Conservation (phyloP, 2,329 filamentous ascomycete species). For the Camptophora hylomeconis region DNA sequence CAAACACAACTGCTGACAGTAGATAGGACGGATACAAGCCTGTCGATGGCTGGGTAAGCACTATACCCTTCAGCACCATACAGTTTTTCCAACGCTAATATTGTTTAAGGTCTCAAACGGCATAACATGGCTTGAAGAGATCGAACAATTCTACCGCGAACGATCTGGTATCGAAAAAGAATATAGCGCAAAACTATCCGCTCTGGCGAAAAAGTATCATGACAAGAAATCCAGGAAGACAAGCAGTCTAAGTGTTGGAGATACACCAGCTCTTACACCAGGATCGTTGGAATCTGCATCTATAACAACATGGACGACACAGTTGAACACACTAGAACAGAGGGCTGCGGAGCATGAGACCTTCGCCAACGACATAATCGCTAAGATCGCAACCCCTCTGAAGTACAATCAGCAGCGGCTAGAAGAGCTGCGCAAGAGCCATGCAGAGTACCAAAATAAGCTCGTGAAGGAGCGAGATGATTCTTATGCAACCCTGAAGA, state of each 20-base stretch:
- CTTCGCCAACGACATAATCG: conserved; percentile 64
- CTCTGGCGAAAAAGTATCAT: conserved; percentile 87
- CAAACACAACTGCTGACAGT: conserved; percentile 9
- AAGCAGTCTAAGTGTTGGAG: conserved; percentile 78
- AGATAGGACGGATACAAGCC: conserved; percentile 87
- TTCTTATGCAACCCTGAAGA: conserved; percentile 73
- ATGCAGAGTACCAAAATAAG: conserved; percentile 77
- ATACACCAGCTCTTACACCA: conserved; percentile 82
- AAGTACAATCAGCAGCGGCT: conserved; percentile 62
- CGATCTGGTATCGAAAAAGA: conserved; percentile 91
- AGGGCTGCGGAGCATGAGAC: conserved; percentile 81
- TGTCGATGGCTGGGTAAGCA: conserved; percentile 68
- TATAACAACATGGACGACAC: conserved; percentile 91
- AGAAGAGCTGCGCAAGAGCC: conserved; percentile 84
- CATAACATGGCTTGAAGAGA: conserved; percentile 90
- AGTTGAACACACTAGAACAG: conserved; percentile 78
- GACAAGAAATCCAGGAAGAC: conserved; percentile 92
- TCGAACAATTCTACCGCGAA: conserved; percentile 95
- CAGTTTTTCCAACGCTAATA: conserved; percentile 1
- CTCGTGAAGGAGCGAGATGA: conserved; percentile 79
- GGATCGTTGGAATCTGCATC: conserved; percentile 94
- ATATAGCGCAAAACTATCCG: conserved; percentile 76
- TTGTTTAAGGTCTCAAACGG: conserved; percentile 55
- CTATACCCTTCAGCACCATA: conserved; percentile 9
- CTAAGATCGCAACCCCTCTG: conserved; percentile 73